Base-by-base conservation (phyloP, 1,284 basidiomycete species). In the Austropuccinia psidii region DNA sequence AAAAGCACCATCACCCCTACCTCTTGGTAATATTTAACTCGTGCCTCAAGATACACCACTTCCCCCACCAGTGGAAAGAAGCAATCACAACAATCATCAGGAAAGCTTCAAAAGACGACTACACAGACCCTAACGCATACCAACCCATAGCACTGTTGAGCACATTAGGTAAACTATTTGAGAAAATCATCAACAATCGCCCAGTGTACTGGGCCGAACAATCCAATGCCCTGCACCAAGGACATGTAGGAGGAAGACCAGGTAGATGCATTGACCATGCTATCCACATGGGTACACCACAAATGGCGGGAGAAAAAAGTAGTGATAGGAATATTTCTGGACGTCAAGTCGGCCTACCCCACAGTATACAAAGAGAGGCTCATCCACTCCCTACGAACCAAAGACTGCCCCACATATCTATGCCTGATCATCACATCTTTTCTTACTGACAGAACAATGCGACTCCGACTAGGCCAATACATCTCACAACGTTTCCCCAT, bases 311-410 rank as follows among this genome's bases (percentile, higher is more conserved):
- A 68, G 15, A 31, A 31, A 41, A 58, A 58, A 5, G 29, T 27
- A 24, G 43, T 64, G 13, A 21, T 66, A 9, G 27, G 27, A 4
- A 27, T 15, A 15, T 69, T 60, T 47, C 55, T 43, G 13, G 66
- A 68, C 29, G 66, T 68, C 24, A 68, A 68, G 29, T 55, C 52
- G 7, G 54, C 52, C 6, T 57, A 43, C 39, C 66, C 66, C 29
- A 39, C 66, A 55, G 66, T 68, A 9, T 31, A 55, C 8, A 68
- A 27, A 17, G 29, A 55, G 11, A 27, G 66, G 31, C 52, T 68
- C 6, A 17, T 24, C n/a, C 9, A 27, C 27, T 27, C 49, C n/a
- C 27, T 68, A 24, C n/a, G 27, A 9, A 21, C 37, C 15, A 43
- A 45, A 21, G n/a, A 19, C 19, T 47, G 35, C 37, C 61, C 61